Conservation (phyloP, 116 monocot genomes). For the Posidonia oceanica region DNA sequence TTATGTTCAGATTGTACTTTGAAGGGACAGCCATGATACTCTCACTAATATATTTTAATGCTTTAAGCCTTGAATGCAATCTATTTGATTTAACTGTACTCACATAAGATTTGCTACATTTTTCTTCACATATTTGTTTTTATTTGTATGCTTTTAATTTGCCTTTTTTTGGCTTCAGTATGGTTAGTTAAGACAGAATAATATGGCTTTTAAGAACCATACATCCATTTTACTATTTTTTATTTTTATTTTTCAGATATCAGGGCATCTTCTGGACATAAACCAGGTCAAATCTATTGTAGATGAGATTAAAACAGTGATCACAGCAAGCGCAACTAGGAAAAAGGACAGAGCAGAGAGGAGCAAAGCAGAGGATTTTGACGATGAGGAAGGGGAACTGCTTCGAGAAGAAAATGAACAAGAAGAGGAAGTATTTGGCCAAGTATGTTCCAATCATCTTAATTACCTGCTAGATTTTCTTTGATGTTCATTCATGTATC, state of each 20-base stretch:
- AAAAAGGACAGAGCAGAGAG: constrained; percentile 83
- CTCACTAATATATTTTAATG: too few relatives aligned
- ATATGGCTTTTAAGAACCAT: background rate
- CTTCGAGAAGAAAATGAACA: constrained; percentile 95
- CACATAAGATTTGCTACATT: too few relatives aligned
- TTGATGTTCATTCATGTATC: background rate
- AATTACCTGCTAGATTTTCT: background rate
- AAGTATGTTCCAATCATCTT: constrained; percentile 25
- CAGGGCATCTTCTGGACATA: constrained; percentile 73
- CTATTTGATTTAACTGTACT: too few relatives aligned
- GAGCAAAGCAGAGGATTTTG: constrained; percentile 87
- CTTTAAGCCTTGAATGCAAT: too few relatives aligned
- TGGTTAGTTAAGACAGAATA: background rate
- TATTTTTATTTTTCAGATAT: constrained; percentile 37
- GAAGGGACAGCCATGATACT: too few relatives aligned
- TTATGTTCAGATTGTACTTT: too few relatives aligned
- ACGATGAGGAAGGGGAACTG: constrained; percentile 94
- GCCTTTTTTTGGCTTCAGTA: too few relatives aligned
- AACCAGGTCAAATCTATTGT: constrained; percentile 70
- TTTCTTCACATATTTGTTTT: too few relatives aligned
- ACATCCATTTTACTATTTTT: background rate
- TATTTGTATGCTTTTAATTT: too few relatives aligned
- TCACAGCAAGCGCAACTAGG: constrained; percentile 77
- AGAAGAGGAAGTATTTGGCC: constrained; percentile 94
- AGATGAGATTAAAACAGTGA: constrained; percentile 90